Evolutionary conservation across 1,284 basidiomycete genomes (phyloP).

Genomic region (Pseudozyma thailandica): DNA sequence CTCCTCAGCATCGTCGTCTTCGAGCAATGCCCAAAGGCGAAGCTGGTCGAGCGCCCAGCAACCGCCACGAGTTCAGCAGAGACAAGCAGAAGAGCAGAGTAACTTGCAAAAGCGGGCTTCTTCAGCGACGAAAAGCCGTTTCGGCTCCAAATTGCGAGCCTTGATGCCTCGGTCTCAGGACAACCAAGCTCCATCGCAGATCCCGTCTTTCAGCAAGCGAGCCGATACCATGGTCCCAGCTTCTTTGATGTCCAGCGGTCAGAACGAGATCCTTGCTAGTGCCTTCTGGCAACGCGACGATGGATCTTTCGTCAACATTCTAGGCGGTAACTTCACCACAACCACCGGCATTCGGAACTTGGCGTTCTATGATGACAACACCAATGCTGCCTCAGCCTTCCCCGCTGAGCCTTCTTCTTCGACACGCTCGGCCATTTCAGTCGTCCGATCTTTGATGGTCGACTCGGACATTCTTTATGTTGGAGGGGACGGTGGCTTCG

Average conservation of each 20-base stretch:
- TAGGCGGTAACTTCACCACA: constrained; percentile 91
- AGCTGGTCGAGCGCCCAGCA: background rate
- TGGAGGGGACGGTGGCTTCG: constrained; percentile 62
- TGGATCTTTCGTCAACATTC: constrained; percentile 73
- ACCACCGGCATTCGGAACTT: constrained; percentile 73
- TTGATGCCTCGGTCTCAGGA: constrained; percentile 26
- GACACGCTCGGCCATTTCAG: constrained; percentile 68
- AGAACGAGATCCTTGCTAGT: constrained; percentile 85
- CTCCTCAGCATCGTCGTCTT: constrained; percentile 25
- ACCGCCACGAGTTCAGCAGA: constrained; percentile 11
- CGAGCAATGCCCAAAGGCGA: constrained; percentile 25
- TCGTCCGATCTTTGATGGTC: constrained; percentile 71
- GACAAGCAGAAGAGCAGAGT: background rate
- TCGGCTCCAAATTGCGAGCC: constrained; percentile 30
- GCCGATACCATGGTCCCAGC: constrained; percentile 58
- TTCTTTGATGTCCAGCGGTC: constrained; percentile 72
- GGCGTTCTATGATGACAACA: constrained; percentile 77
- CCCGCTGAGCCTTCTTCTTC: constrained; percentile 44
- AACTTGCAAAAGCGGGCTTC: constrained; percentile 7
- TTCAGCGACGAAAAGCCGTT: constrained; percentile 1
- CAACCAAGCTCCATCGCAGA: constrained; percentile 1
- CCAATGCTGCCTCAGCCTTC: constrained; percentile 73
- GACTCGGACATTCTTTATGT: constrained; percentile 58
- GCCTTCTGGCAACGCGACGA: constrained; percentile 85
- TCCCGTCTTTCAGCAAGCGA: constrained; percentile 33